Evolutionary conservation across 148 eudicot genomes (phyloP).

Genomic region (Chenopodium album): DNA sequence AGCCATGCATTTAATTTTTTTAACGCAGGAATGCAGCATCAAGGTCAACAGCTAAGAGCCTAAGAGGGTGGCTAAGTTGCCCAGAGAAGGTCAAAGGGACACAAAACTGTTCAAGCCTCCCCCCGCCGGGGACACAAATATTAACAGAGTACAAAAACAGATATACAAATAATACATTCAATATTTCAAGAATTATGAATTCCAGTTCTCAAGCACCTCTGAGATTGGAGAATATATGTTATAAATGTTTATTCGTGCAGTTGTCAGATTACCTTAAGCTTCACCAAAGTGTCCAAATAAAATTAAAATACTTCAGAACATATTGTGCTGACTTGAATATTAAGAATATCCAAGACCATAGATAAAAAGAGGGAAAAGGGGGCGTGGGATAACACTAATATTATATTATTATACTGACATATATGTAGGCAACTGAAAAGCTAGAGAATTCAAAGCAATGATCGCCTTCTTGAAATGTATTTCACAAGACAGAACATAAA

Average conservation of each 20-base stretch:
- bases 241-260: not conserved
- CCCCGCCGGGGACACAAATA: not conserved
- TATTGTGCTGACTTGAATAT: not conserved
- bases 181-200: not conserved
- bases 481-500: no score
- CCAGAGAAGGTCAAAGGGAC: not conserved
- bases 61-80: not conserved
- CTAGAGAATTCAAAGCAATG: no score
- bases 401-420: no score
- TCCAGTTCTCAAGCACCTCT: not conserved
- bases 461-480: no score
- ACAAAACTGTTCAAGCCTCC: not conserved
- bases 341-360: not conserved
- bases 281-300: not conserved
- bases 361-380: not conserved
- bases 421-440: no score
- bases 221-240: not conserved
- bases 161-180: not conserved
- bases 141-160: not conserved
- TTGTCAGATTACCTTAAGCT: not conserved
- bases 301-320: not conserved
- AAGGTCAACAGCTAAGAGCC: not conserved
- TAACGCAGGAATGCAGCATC: not conserved
- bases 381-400: no score
- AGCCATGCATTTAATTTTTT: not conserved